Base-by-base conservation (phyloP, 2,329 filamentous ascomycete species). In the Raffaelea ambrosiae region DNA sequence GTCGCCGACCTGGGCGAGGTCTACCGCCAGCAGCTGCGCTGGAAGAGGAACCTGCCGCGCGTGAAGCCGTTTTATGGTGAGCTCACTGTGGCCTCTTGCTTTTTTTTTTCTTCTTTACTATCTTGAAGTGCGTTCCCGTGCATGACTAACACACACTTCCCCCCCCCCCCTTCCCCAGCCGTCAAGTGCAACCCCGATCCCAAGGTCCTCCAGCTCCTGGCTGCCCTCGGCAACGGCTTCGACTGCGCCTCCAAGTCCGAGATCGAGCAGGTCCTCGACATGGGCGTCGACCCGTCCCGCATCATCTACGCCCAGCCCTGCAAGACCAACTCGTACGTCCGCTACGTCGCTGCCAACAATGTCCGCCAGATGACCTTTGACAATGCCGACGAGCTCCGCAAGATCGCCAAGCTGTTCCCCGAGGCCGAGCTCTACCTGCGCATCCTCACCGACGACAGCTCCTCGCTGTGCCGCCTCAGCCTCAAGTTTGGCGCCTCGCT, bases 281-380 rank as follows among this genome's bases (percentile, higher is more conserved):
- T 90, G 65, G 90, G 89, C 58, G 77, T 95, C 56, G 83, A 87
- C 62, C 87, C 93, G 13, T 80, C 83, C 56, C 89, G 91, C 66
- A 94, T 98, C 74, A 96, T 98, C 70, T 98, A 97, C 63, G 93
- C 93, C 44, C 93, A 98, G 72, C 93, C 93, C 48, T 97, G 93
- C 86, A 98, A 98, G 82, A 98, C 93, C 61, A 95, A 93, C 72
- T 96, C 91, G 43, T 97, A 96, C 67, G 77, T 98, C 53, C 88
- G 90, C 62, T 95, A 90, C 62, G 93, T 94, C 55, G 82, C 86
- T 61, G 78, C 81, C 63, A 75, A 83, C 56, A 86, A 85, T 57
- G 93, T 98, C 64, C 91, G 86, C 72, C 88, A 95, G 75, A 97
- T 98, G 91, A 98, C 93, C 3, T 97, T 98, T 63, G 93, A 98